phyloP scores from a whole-genome alignment of 345 rosid genomes.

The Triadica sebifera region DNA sequence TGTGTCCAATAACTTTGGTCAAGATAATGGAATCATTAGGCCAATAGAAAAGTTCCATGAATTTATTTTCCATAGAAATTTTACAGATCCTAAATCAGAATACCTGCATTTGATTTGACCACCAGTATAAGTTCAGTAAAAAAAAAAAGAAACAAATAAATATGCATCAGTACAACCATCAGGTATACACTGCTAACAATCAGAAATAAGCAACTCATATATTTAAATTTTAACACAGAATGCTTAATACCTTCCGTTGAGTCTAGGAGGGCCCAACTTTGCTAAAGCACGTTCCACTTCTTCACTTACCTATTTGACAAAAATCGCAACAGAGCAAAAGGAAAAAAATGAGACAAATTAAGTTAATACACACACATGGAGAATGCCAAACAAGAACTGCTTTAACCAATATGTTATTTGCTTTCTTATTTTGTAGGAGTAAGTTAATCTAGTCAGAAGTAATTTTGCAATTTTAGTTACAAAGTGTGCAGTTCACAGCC shows the following conservation, averaged over 20 bases:
- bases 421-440: neutral
- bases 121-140: neutral
- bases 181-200: neutral
- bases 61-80: neutral
- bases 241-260: slow-evolving; percentile 67
- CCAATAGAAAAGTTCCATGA: neutral
- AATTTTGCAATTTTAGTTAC: neutral
- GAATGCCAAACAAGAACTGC: neutral
- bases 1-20: neutral
- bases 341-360: neutral
- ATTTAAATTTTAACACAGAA: neutral
- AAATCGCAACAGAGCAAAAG: slow-evolving; percentile 11
- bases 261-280: slow-evolving; percentile 85
- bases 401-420: no score
- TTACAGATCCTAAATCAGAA: neutral
- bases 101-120: neutral
- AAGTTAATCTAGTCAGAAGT: neutral
- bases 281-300: slow-evolving; percentile 99
- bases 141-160: neutral
- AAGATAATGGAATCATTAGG: neutral
- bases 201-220: neutral
- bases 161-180: neutral
- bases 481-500: neutral
- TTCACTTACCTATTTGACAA: slow-evolving; percentile 82
- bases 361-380: neutral